Base-by-base conservation (phyloP, 2,329 filamentous ascomycete genomes). In the Thermothelomyces thermophilus region DNA sequence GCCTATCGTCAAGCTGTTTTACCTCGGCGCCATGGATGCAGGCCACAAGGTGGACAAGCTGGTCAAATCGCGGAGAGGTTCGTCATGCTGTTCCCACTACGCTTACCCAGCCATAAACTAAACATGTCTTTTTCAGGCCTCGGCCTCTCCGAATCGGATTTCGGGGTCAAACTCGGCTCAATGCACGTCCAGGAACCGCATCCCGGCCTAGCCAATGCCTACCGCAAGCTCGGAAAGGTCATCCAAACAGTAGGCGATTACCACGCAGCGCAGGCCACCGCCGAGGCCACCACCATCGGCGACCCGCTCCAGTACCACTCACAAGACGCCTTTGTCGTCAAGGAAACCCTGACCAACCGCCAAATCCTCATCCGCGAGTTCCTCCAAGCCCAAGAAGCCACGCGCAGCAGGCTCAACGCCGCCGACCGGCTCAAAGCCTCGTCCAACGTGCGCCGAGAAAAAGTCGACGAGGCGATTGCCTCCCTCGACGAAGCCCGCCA, bases 381-480 rank as follows among this genome's bases (percentile, higher is more conserved):
- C 52, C 72, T 95, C 22, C 89, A 96, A 68, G 90, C 93, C 1
- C 90, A 97, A 66, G 87, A 95, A 65, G 76, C 75, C 19, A 90
- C 90, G 1, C 83, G 87, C 55, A 87, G 82, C 68, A 93, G 90
- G 67, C 80, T 93, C 34, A 82, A 84, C 56, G 88, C 90, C 1
- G 90, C 90, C 1, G 90, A 97, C 66, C 82, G 93, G 39, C 77
- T 98, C 53, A 95, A 94, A 65, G 82, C 84, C 16, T 89, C 83
- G 66, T 86, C 87, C 14, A 93, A 83, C 51, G 90, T 98, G 31
- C 86, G 89, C 55, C 80, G 86, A 31, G 93, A 98, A 64, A 98
- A 97, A 71, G 93, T 97, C 24, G 93, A 98, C 65, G 93, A 98
- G 69, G 93, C 93, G n/a, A 94, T 98, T 62, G 78, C 83, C 16